A percentile compares a stretch with the other conserved stretches of the same genome.
Evolutionary conservation across 441 rosid genomes (phyloP).

Genomic region (Raphanus hybrid): DNA sequence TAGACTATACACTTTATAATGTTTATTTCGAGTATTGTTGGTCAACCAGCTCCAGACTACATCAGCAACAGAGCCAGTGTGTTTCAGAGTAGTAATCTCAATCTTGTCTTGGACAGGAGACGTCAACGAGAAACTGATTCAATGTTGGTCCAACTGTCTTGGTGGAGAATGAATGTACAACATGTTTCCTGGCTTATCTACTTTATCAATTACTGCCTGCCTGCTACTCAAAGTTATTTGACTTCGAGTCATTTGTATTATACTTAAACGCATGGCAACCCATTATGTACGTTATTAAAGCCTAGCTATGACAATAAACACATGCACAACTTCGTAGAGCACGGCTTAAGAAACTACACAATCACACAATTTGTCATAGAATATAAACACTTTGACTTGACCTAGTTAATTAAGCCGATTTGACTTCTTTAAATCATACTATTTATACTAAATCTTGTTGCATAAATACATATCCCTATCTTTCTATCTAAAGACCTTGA

Average conservation of each 20-base stretch:
- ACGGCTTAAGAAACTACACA: conserved; percentile 21
- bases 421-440: background rate
- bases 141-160: conserved; percentile 57
- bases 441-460: background rate
- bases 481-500: background rate
- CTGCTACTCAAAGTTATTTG: background rate
- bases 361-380: background rate
- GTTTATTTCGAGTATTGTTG: conserved; percentile 14
- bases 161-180: conserved; percentile 54
- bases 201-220: background rate
- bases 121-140: conserved; percentile 50
- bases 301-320: background rate
- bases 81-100: conserved; percentile 24
- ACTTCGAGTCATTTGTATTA: background rate
- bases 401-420: background rate
- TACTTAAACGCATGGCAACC: background rate
- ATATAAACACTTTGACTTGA: conserved; percentile 2
- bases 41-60: background rate
- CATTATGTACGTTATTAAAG: no score
- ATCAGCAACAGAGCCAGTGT: background rate
- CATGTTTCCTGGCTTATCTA: conserved; percentile 44
- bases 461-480: background rate
- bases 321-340: conserved; percentile 1
- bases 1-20: conserved; percentile 34
- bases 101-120: conserved; percentile 48